Evolutionary conservation across 2,329 filamentous ascomycete species (phyloP), one percentile per base, ranked within the genome.

Genomic region (Pseudogymnoascus pannorum): DNA sequence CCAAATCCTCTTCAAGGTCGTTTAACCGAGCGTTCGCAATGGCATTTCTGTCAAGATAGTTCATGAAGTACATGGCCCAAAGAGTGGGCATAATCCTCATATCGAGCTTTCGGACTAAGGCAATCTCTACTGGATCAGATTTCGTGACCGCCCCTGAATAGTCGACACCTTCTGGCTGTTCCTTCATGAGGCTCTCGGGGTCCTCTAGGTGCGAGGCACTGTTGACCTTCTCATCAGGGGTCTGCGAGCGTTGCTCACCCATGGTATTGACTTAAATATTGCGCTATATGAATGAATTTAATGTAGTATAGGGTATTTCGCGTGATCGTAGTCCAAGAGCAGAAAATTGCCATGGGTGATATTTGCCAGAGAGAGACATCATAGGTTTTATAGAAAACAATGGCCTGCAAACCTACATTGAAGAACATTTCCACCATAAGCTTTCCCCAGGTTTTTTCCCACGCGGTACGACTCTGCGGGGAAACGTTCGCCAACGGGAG

Each of bases 21-120:
- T 82, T 78, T 31, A 86, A 68, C 18, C 78, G 75, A 3, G 83
- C 83, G 20, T 81, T 79, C 2, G 82, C 82, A 66, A 85, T 83
- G 48, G 84, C 81, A 61, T 81, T 82, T 14, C 78, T 72, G 64
- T 82, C 79, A n/a, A 79, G 70, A 42, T 74, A 74, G 57, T 74
- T 74, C 26, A 75, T 66, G n/a, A 74, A 74, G 51, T 78, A 78
- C 69, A 78, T 75, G 5, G 71, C 65, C 62, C 73, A 75, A 9
- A 77, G 64, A 60, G 73, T 75, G 1, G 77, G 76, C 67, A 76
- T 74, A 66, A 76, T 75, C 40, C 73, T 66, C 42, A 64, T 68
- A 59, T 75, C 73, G 2, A 75, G 64, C 64, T 75, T 76, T 51
- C 71, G 67, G 11, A 75, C 74, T 8, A 75, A 72, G 0, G 68